Evolutionary conservation across 345 rosid genomes (phyloP).

Genomic region (Populus pruinosa): DNA sequence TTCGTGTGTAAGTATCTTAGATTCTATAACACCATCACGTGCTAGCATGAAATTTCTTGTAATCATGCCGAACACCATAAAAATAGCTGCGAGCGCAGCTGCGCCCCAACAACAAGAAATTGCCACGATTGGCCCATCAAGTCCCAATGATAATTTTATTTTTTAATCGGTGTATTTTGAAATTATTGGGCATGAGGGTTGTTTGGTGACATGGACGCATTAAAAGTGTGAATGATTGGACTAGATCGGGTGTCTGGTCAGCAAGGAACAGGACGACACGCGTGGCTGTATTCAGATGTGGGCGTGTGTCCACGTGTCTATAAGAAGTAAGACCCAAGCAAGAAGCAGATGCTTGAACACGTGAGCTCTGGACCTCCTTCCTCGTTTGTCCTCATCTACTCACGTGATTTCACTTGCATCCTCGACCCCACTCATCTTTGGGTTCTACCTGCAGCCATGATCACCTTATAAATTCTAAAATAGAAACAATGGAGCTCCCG

Average conservation of each 20-base stretch:
- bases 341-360: background rate
- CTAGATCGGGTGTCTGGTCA: background rate
- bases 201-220: background rate
- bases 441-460: background rate
- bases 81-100: too few species aligned
- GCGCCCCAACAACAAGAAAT: too few species aligned
- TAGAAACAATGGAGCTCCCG: background rate
- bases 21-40: too few species aligned
- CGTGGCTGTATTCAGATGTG: background rate
- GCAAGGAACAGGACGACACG: slow-evolving; percentile 11
- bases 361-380: background rate
- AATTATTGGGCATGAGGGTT: background rate
- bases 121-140: background rate
- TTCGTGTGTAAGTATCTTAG: too few species aligned
- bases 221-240: slow-evolving; percentile 2
- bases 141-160: background rate
- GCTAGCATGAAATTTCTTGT: too few species aligned
- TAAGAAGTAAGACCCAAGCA: background rate
- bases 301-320: background rate
- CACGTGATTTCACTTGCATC: background rate
- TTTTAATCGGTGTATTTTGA: background rate
- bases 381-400: background rate
- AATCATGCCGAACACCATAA: too few species aligned
- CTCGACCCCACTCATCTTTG: background rate
- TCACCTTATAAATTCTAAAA: background rate